Evolutionary conservation across 352 stramenopile genomes (phyloP), one percentile per base, ranked within the genome.

Genomic region (Pythium volutum): DNA sequence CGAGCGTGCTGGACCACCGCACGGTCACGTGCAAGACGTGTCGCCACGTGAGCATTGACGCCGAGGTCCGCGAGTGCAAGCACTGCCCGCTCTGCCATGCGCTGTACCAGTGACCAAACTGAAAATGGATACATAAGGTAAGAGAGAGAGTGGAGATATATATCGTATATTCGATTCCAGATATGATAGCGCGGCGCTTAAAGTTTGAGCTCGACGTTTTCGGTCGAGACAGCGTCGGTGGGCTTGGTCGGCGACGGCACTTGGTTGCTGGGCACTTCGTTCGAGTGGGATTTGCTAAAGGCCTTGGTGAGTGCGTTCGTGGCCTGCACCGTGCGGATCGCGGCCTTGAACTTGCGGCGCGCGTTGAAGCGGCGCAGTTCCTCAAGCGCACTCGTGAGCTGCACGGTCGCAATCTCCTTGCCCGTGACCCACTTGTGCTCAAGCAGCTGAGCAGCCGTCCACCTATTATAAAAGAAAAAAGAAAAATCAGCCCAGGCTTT

Each of bases 291-390:
- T 60, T 86, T 85, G 73, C 81, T 89, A 72, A 79, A 87, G 55
- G 79, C 77, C 69, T 92, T 92, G 65, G 84, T 83, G 51, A 93
- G 77, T 18, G 75, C 67, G 39, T 88, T 84, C 22, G 81, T 85
- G 46, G 84, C 77, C 45, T 85, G 76, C 27, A 95, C 91, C 3
- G 88, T 95, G 62, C 89, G 89, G 46, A 98, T 89, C 5, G 91
- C 92, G 23, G 86, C 89, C 75, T 97, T 97, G 75, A 98, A 97
- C 68, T 98, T 98, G 66, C 91, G 87, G 55, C 93, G 96, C 23
- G 91, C 94, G 69, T 98, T 98, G 79, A 97, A 98, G 68, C 88
- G 87, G 36, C 87, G 89, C 47, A 98, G 78, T 63, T 98, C 82
- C 48, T 96, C 83, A 52, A 98, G 74, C 48, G 96, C 96, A 26